These are phyloP conservation scores for Pyrenochaeta sp. DNA, from an alignment of 2,329 filamentous ascomycete species.

Conservation along the genomic window DNA sequence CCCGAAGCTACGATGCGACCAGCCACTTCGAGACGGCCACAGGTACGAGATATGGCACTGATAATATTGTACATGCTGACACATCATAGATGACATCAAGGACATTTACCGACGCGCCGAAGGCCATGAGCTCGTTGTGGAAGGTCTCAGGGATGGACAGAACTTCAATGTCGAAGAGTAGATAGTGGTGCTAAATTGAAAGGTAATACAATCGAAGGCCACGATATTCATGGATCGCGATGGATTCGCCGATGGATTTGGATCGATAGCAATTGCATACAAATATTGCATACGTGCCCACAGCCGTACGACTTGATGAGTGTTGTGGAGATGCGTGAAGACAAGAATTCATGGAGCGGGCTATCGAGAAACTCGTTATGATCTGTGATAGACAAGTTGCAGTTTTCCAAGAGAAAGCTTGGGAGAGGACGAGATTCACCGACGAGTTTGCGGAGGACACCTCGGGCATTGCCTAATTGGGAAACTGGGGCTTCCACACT, in stretches of 20 bases:
- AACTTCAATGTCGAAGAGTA: conserved; percentile 69
- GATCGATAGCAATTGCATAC: conserved; percentile 15
- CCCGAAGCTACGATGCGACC: conserved; percentile 97
- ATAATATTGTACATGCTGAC: conserved; percentile 15
- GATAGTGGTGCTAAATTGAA: conserved; percentile 1
- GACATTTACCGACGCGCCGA: conserved; percentile 88
- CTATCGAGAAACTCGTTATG: no score
- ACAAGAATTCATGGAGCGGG: neutral
- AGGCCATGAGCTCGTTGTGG: conserved; percentile 85
- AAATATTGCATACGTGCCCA: conserved; percentile 6
- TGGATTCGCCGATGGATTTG: conserved; percentile 5
- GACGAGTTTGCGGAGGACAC: neutral
- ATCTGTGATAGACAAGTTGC: no score
- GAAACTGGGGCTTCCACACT: neutral
- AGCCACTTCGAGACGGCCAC: conserved; percentile 95
- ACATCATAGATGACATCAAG: conserved; percentile 80
- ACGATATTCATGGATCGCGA: conserved; percentile 17
- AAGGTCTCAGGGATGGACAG: conserved; percentile 82
- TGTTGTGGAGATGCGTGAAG: neutral
- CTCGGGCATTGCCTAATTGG: neutral
- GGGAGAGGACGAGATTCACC: neutral
- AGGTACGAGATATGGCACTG: conserved; percentile 51
- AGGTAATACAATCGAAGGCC: conserved; percentile 14
- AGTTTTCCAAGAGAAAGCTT: no score
- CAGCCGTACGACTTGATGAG: no score